phyloP scores from a whole-genome alignment of 2,329 filamentous ascomycete genomes.

The Penicillium expansum region DNA sequence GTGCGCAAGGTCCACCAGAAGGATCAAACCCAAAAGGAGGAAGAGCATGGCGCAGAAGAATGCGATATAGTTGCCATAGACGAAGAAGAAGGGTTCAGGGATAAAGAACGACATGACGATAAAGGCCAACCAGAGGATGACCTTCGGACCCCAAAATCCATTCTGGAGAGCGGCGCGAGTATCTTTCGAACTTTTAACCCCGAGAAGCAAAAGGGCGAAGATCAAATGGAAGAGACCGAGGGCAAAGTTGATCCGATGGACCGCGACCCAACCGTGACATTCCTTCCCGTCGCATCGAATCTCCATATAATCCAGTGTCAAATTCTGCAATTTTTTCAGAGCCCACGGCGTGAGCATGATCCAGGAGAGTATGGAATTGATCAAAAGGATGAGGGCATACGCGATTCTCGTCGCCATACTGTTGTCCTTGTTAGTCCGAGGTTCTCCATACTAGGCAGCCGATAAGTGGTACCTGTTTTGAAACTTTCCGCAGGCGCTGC shows the following conservation, averaged over 20 bases:
- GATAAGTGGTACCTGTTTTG: slow-evolving; percentile 71
- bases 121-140: slow-evolving; percentile 81
- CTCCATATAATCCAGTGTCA: slow-evolving; percentile 93
- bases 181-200: slow-evolving; percentile 82
- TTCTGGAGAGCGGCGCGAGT: slow-evolving; percentile 88
- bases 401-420: slow-evolving; percentile 96
- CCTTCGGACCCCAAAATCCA: slow-evolving; percentile 98
- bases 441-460: slow-evolving; percentile 6
- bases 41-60: slow-evolving; percentile 88
- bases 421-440: slow-evolving; percentile 24
- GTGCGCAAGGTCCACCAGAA: slow-evolving; percentile 92
- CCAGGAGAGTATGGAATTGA: slow-evolving; percentile 97
- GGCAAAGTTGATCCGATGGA: slow-evolving; percentile 96
- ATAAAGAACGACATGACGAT: slow-evolving; percentile 94
- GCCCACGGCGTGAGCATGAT: slow-evolving; percentile 99
- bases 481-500: slow-evolving; percentile 93
- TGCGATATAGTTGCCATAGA: slow-evolving; percentile 93
- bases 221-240: slow-evolving; percentile 91
- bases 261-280: slow-evolving; percentile 93
- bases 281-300: slow-evolving; percentile 87
- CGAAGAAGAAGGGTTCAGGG: slow-evolving; percentile 88
- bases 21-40: slow-evolving; percentile 83
- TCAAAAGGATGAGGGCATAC: slow-evolving; percentile 87
- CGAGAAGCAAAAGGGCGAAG: slow-evolving; percentile 78
- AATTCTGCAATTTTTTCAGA: slow-evolving; percentile 87